Conservation (phyloP, 768 basidiomycete genomes). For the Russula vinacea region DNA sequence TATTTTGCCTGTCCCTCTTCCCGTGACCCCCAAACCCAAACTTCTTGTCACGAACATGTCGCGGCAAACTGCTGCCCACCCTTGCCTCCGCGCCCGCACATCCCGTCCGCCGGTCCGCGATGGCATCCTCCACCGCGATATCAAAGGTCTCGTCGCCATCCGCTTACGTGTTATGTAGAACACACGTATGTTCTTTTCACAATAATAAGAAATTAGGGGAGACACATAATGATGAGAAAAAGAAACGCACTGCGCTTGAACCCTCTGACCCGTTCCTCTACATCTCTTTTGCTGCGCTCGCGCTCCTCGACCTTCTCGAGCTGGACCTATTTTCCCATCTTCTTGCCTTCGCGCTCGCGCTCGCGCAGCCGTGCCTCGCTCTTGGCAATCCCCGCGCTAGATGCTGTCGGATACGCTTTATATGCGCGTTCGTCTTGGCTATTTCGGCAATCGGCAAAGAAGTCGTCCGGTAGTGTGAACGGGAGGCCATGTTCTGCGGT, state of each 20-base stretch:
- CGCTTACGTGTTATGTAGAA: constrained; percentile 59
- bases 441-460: constrained; percentile 99
- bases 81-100: constrained; percentile 42
- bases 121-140: constrained; percentile 86
- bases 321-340: constrained; percentile 98
- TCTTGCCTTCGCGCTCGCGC: constrained; percentile 92
- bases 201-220: constrained; percentile 4
- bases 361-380: constrained; percentile 89
- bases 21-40: constrained; percentile 76
- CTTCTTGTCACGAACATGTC: constrained; percentile 69
- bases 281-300: constrained; percentile 84
- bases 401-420: constrained; percentile 92
- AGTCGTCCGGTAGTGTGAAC: constrained; percentile 89
- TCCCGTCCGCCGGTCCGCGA: constrained; percentile 67
- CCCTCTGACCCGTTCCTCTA: constrained; percentile 80
- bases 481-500: constrained; percentile 76
- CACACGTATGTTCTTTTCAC: constrained; percentile 74
- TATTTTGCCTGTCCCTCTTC: constrained; percentile 76
- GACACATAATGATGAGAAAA: not conserved
- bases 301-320: constrained; percentile 90
- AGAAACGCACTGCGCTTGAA: constrained; percentile 79
- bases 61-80: constrained; percentile 42
- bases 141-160: constrained; percentile 75
- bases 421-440: constrained; percentile 96
- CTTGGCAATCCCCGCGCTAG: constrained; percentile 83